These are phyloP conservation scores for Ensete ventricosum DNA, from an alignment of 176 grass and related monocot genomes.

Conservation along the genomic window DNA sequence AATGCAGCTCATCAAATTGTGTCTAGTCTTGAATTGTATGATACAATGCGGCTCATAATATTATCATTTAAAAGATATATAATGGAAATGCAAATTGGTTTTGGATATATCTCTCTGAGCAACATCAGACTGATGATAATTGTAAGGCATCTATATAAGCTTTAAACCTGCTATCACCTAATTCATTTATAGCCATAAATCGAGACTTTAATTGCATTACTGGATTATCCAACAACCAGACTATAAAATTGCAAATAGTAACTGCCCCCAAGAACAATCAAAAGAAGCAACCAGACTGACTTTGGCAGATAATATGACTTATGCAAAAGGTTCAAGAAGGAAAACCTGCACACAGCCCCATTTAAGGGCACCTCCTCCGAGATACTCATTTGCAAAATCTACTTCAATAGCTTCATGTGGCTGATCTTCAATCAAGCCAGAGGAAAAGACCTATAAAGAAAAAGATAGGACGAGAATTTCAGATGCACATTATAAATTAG, in stretches of 20 bases:
- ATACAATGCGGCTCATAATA: too few species aligned
- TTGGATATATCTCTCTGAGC: too few species aligned
- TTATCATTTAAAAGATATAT: too few species aligned
- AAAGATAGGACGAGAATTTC: slow-evolving; percentile 15
- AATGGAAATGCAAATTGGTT: too few species aligned
- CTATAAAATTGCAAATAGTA: not conserved
- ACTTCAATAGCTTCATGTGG: slow-evolving; percentile 65
- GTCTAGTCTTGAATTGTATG: too few species aligned
- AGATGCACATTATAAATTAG: not conserved
- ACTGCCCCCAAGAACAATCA: not conserved
- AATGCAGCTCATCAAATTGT: too few species aligned
- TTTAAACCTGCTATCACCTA: not conserved
- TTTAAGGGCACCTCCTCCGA: slow-evolving; percentile 85
- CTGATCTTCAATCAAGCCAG: slow-evolving; percentile 89
- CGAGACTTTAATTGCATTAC: not conserved
- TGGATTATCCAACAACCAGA: not conserved
- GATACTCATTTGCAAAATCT: slow-evolving; percentile 93
- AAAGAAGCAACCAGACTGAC: not conserved
- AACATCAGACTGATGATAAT: too few species aligned
- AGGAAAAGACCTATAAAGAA: slow-evolving; percentile 63
- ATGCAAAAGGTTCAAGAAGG: slow-evolving; percentile 31
- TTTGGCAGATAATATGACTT: slow-evolving; percentile 14
- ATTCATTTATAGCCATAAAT: not conserved
- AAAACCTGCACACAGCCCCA: slow-evolving; percentile 88
- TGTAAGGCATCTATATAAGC: not conserved